Evolutionary conservation across 2,329 filamentous ascomycete genomes (phyloP), one percentile per base, ranked within the genome.

Genomic region (Trichoderma breve): DNA sequence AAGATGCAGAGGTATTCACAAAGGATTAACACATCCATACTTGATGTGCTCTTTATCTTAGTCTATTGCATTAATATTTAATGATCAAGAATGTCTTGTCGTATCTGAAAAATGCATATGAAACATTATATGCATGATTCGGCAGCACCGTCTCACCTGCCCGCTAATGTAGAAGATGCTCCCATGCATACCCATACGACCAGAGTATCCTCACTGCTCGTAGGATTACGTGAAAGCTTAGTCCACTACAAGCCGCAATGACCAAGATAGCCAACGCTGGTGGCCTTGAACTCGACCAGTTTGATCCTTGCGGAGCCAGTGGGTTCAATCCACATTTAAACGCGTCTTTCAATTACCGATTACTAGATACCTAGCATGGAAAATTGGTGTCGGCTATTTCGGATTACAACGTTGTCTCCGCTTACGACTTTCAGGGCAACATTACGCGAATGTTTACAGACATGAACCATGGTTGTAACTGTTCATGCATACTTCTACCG

Each of bases 1-100:
- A 71, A 21, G 69, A 71, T 36, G 53, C 53, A 24, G 69, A 71
- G n/a, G 69, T 66, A 5, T 51, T 58, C 36, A 71, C 69, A 7
- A 65, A 71, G 36, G 69, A 71, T 28, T 71, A 51, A n/a, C 12
- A 9, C 3, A 24, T 39, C 6, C 9, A 5, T 11, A 8, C 2
- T 9, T 34, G 14, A n/a, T 39, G 6, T 28, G 5, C 8, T 55
- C 6, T 15, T 14, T 57, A n/a, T 39, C 14, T 9, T n/a, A 28
- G 1, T 39, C 6, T 21, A 34, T 6, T 34, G 12, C 12, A 57
- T 21, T 32, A 21, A 43, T 43, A 43, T 43, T 39, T 43, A 30
- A 36, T 24, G 6, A 36, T 39, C 4, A 32, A 32, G 18, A 32
- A 32, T 18, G 8, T 7, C 5, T 32, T 21, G 18, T 14, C 18